A percentile compares a stretch with the other conserved stretches of the same genome.
phyloP scores from a whole-genome alignment of 2,329 filamentous ascomycete species.

The Colletotrichum liriopes region DNA sequence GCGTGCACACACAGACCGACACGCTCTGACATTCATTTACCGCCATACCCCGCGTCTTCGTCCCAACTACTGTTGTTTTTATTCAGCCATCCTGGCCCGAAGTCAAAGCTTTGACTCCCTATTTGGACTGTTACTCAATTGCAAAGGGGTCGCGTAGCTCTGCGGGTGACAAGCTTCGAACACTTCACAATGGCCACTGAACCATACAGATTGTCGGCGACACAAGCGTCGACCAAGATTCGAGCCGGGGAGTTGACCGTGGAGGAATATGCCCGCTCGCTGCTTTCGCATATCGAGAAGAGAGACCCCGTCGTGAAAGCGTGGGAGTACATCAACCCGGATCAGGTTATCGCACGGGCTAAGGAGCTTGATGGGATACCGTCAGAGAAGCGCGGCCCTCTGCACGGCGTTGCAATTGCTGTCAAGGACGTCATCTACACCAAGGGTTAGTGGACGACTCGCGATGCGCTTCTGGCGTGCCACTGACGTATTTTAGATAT shows the following conservation, averaged over 20 bases:
- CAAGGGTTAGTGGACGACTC: conserved; percentile 55
- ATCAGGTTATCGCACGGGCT: conserved; percentile 66
- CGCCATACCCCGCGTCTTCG: neutral
- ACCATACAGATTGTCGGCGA: conserved; percentile 55
- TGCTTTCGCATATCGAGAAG: conserved; percentile 61
- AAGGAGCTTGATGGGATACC: conserved; percentile 66
- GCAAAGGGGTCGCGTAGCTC: neutral
- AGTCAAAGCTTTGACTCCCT: neutral
- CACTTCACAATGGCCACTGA: conserved; percentile 23
- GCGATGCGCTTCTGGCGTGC: neutral
- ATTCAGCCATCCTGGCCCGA: neutral
- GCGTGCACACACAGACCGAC: neutral
- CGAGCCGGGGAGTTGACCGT: conserved; percentile 61
- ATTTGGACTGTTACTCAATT: neutral
- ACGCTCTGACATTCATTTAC: neutral
- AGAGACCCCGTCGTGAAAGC: conserved; percentile 64
- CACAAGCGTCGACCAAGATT: conserved; percentile 57
- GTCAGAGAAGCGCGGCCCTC: conserved; percentile 62
- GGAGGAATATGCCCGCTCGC: conserved; percentile 63
- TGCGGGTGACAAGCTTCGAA: neutral
- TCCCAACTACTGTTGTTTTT: neutral
- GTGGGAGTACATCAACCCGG: conserved; percentile 64
- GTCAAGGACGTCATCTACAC: conserved; percentile 75
- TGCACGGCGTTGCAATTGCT: conserved; percentile 72
- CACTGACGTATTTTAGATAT: conserved; percentile 58